Conservation (phyloP, 2,329 filamentous ascomycete genomes). For the Colletotrichum brevisporum region DNA sequence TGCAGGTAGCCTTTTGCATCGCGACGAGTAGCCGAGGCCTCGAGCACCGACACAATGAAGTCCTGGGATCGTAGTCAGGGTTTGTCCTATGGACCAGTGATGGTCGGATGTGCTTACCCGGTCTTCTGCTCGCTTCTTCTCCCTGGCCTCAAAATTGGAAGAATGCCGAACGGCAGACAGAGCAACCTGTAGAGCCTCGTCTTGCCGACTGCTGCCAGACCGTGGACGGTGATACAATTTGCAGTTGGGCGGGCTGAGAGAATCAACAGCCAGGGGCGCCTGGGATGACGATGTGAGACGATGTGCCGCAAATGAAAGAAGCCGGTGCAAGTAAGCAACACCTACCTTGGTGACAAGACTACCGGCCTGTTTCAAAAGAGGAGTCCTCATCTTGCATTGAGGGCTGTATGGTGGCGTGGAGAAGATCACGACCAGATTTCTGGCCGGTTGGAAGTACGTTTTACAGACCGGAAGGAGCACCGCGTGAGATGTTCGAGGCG, state of each 20-base stretch:
- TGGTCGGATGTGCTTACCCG: slow-evolving; percentile 53
- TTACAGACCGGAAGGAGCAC: not conserved
- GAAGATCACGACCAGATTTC: not conserved
- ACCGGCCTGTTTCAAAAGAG: slow-evolving; percentile 31
- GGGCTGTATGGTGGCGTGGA: not conserved
- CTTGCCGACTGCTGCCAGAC: slow-evolving; percentile 22
- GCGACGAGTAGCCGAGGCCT: slow-evolving; percentile 90
- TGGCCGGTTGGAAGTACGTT: not conserved
- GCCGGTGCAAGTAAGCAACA: not conserved
- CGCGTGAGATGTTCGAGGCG: too few relatives aligned
- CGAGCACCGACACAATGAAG: slow-evolving; percentile 87
- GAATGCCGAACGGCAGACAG: slow-evolving; percentile 36
- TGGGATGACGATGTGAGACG: slow-evolving; percentile 9
- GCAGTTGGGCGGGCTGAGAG: slow-evolving; percentile 24
- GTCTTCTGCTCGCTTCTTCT: slow-evolving; percentile 63
- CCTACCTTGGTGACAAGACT: slow-evolving; percentile 32
- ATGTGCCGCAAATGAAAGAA: not conserved
- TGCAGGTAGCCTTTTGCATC: slow-evolving; percentile 94
- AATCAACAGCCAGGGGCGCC: slow-evolving; percentile 31
- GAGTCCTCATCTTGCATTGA: slow-evolving; percentile 28
- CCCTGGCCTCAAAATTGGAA: slow-evolving; percentile 42
- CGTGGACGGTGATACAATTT: slow-evolving; percentile 34
- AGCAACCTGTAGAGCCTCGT: slow-evolving; percentile 33
- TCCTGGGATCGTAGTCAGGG: slow-evolving; percentile 66
- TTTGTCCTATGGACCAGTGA: not conserved